A percentile compares a stretch with the other conserved stretches of the same genome.
These are phyloP conservation scores for Hirsutella rhossiliensis DNA, from an alignment of 2,329 filamentous ascomycete species.

Conservation along the genomic window DNA sequence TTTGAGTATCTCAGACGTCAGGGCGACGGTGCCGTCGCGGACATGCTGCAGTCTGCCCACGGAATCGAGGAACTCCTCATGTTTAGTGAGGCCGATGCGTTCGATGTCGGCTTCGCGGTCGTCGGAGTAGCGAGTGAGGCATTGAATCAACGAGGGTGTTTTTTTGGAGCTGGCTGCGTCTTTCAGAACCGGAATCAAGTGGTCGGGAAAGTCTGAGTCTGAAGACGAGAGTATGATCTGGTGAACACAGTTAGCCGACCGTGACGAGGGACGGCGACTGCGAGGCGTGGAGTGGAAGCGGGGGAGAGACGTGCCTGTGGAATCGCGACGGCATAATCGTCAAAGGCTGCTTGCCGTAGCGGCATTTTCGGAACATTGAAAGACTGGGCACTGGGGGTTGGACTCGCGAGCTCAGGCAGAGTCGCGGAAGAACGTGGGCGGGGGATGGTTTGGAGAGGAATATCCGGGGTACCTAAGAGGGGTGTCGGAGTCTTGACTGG, in stretches of 20 bases:
- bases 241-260: not conserved
- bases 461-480: too few relatives aligned
- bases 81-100: slow-evolving; percentile 84
- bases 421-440: too few relatives aligned
- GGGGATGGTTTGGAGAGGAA: too few relatives aligned
- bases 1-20: slow-evolving; percentile 84
- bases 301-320: slow-evolving; percentile 23
- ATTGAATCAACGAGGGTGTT: slow-evolving; percentile 61
- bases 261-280: not conserved
- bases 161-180: slow-evolving; percentile 72
- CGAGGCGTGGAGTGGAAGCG: not conserved
- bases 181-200: slow-evolving; percentile 86
- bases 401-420: not conserved
- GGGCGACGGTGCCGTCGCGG: slow-evolving; percentile 74
- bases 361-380: slow-evolving; percentile 22
- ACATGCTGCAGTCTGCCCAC: slow-evolving; percentile 91
- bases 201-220: slow-evolving; percentile 88
- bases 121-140: slow-evolving; percentile 59
- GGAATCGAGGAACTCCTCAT: slow-evolving; percentile 90
- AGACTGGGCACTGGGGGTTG: not conserved
- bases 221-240: slow-evolving; percentile 89
- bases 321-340: slow-evolving; percentile 34
- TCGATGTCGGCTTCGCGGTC: slow-evolving; percentile 89
- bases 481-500: too few relatives aligned
- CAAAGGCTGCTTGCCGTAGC: slow-evolving; percentile 30